phyloP scores from a whole-genome alignment of 148 eudicot species.

The Gaultheria prostrata region DNA sequence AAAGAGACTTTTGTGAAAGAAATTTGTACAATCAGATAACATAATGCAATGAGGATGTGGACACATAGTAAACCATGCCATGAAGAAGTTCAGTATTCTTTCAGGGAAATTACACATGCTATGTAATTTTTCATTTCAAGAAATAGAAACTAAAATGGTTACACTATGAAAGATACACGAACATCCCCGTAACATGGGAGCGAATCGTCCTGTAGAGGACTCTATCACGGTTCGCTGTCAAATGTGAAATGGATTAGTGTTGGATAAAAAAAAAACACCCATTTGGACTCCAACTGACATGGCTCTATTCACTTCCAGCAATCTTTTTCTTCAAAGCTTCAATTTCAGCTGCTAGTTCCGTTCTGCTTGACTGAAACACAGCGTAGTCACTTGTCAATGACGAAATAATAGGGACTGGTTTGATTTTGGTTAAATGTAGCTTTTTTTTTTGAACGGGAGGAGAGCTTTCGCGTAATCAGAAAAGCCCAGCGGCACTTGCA shows the following conservation, averaged over 20 bases:
- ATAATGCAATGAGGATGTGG: not conserved
- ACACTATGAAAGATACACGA: not conserved
- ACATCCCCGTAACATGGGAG: not conserved
- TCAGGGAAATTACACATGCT: no score
- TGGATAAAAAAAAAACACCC: not conserved
- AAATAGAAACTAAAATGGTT: not conserved
- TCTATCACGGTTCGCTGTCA: not conserved
- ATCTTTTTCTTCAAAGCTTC: constrained; percentile 65
- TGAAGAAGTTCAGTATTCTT: no score
- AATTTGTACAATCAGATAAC: not conserved
- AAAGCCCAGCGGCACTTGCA: no score
- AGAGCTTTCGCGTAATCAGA: no score
- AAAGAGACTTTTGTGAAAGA: not conserved
- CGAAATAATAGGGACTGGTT: no score
- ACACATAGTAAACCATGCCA: not conserved
- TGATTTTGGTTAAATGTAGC: not conserved
- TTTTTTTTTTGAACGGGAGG: no score
- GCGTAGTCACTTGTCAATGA: not conserved
- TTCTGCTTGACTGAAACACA: constrained; percentile 50
- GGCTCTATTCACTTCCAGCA: constrained; percentile 53
- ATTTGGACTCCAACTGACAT: not conserved
- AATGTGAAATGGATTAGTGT: not conserved
- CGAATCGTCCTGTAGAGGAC: not conserved
- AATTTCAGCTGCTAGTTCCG: constrained; percentile 61
- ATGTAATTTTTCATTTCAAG: not conserved